phyloP scores from a whole-genome alignment of 345 rosid species.

The Jatropha curcas region DNA sequence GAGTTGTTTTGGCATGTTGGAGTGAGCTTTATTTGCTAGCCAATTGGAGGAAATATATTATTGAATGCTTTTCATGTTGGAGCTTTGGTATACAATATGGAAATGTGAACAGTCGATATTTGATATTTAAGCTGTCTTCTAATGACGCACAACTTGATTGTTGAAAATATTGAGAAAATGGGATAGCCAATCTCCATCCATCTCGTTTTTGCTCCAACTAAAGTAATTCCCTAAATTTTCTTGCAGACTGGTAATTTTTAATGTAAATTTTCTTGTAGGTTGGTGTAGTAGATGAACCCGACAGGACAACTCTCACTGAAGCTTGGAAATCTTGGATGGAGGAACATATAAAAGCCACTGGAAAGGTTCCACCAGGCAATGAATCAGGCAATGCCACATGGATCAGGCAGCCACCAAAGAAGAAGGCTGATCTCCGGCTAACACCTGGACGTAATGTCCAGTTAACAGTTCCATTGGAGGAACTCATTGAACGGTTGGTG shows the following conservation, averaged over 20 bases:
- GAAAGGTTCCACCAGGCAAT: slow-evolving; percentile 89
- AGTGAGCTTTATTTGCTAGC: neutral
- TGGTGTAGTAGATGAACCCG: slow-evolving; percentile 72
- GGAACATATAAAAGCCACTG: slow-evolving; percentile 71
- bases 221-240: neutral
- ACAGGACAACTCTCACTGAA: slow-evolving; percentile 63
- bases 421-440: slow-evolving; percentile 82
- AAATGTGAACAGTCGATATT: neutral
- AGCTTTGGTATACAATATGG: neutral
- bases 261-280: slow-evolving; percentile 42
- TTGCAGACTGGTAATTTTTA: neutral
- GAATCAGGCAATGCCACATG: slow-evolving; percentile 84
- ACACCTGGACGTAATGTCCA: slow-evolving; percentile 87
- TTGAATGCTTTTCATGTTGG: neutral
- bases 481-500: slow-evolving; percentile 64
- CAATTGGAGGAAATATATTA: neutral
- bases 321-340: slow-evolving; percentile 99
- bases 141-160: neutral
- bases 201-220: neutral
- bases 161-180: neutral
- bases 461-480: slow-evolving; percentile 70
- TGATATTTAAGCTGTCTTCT: neutral
- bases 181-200: neutral
- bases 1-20: neutral
- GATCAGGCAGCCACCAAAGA: slow-evolving; percentile 57